Conservation (phyloP, 352 stramenopile genomes). For the Pythium diclinum region DNA sequence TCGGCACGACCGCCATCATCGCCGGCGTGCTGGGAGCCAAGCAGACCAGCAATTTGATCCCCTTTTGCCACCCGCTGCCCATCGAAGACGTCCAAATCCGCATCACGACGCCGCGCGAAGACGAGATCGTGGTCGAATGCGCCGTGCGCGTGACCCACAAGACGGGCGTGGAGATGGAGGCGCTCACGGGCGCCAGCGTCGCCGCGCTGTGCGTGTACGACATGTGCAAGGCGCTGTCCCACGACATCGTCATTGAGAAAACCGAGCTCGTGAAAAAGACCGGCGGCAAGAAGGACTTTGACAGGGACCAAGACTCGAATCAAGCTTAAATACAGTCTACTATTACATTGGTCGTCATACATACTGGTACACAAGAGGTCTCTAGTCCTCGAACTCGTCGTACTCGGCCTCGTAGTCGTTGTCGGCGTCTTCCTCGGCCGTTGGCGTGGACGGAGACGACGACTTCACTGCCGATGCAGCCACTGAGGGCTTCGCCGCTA, state of each 20-base stretch:
- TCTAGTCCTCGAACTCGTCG: constrained; percentile 54
- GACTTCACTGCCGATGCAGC: not conserved
- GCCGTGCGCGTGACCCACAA: constrained; percentile 90
- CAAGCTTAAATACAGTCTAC: constrained; percentile 22
- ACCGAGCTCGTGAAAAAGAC: constrained; percentile 90
- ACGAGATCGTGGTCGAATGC: constrained; percentile 84
- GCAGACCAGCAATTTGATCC: constrained; percentile 90
- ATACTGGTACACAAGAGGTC: constrained; percentile 5
- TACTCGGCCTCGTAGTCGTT: constrained; percentile 60
- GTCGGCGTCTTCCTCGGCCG: constrained; percentile 35
- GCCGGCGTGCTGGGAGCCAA: constrained; percentile 93
- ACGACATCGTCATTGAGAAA: constrained; percentile 92
- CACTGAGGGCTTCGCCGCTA: not conserved
- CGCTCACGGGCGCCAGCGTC: constrained; percentile 91
- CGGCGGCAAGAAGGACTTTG: constrained; percentile 88
- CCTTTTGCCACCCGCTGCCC: constrained; percentile 92
- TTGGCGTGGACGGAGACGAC: not conserved
- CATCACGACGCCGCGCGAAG: constrained; percentile 54
- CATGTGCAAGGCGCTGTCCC: constrained; percentile 97
- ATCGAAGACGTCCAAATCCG: constrained; percentile 89
- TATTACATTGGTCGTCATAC: not conserved
- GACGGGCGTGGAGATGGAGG: constrained; percentile 96
- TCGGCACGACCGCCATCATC: constrained; percentile 90
- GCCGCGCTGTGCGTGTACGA: constrained; percentile 97
- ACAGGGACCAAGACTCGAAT: constrained; percentile 9